A percentile compares a stretch with the other conserved stretches of the same genome.
These are phyloP conservation scores for Agrocybe praecox DNA, from an alignment of 768 basidiomycete species.

Conservation along the genomic window DNA sequence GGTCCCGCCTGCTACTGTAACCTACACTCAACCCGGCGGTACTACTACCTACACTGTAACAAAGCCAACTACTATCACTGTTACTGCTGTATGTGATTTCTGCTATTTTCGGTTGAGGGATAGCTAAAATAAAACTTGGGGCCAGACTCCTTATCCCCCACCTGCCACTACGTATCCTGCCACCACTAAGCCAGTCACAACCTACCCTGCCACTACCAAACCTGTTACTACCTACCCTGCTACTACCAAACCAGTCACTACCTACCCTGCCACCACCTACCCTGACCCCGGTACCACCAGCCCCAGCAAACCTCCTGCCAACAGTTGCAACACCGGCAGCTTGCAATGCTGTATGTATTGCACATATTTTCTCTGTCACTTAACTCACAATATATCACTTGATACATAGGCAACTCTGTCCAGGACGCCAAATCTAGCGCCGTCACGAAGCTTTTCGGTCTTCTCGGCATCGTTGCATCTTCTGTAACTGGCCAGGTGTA, in stretches of 20 bases:
- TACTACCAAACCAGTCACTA: too few relatives aligned
- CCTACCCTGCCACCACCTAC: not conserved
- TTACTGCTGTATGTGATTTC: conserved; percentile 11
- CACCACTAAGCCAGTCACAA: too few relatives aligned
- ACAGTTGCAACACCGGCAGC: conserved; percentile 32
- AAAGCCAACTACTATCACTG: conserved; percentile 9
- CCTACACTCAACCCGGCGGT: not conserved
- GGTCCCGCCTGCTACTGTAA: not conserved
- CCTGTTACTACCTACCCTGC: not conserved
- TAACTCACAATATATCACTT: not conserved
- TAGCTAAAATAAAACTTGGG: too few relatives aligned
- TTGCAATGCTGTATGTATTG: conserved; percentile 26
- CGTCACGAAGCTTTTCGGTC: conserved; percentile 25
- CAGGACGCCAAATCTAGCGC: conserved; percentile 16
- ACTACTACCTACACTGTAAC: not conserved
- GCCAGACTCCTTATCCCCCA: too few relatives aligned
- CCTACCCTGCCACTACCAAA: too few relatives aligned
- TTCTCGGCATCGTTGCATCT: conserved; percentile 30
- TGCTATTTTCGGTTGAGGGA: not conserved
- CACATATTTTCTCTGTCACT: not conserved
- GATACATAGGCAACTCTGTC: conserved; percentile 2
- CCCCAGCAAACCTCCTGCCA: conserved; percentile 9
- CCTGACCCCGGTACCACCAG: conserved; percentile 19
- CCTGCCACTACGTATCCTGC: too few relatives aligned
- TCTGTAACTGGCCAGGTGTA: conserved; percentile 24